Evolutionary conservation across 805 yeast species (phyloP).

Genomic region (Alloascoidea africana): DNA sequence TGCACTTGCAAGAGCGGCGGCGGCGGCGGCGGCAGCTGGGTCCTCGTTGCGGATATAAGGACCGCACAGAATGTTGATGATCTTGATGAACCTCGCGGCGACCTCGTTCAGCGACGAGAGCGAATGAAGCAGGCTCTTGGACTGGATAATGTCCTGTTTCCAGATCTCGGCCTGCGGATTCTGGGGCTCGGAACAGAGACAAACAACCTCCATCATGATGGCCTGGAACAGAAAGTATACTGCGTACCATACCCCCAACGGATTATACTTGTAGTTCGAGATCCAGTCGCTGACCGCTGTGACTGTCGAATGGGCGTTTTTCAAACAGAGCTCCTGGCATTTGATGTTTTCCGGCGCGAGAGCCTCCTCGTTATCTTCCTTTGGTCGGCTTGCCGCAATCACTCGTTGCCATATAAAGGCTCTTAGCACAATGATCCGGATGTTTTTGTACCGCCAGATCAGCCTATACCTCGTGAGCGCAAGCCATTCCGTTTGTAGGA

Average conservation of each 20-base stretch:
- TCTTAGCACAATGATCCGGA: constrained; percentile 38
- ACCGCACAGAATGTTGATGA: constrained; percentile 27
- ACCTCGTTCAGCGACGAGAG: constrained; percentile 27
- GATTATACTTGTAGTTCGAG: constrained; percentile 15
- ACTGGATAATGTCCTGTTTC: constrained; percentile 26
- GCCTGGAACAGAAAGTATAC: constrained; percentile 52
- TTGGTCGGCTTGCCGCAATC: constrained; percentile 13
- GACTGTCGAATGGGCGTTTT: constrained; percentile 37
- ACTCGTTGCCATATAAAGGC: constrained; percentile 42
- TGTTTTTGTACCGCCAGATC: constrained; percentile 42
- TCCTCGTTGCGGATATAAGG: constrained; percentile 14
- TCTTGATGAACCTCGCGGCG: constrained; percentile 28
- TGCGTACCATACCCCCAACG: constrained; percentile 46
- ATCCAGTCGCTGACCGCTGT: constrained; percentile 23
- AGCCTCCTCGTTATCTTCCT: constrained; percentile 7
- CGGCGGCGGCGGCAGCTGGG: not conserved
- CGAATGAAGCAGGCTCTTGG: constrained; percentile 22
- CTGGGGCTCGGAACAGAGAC: constrained; percentile 33
- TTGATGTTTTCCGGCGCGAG: constrained; percentile 26
- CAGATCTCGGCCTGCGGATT: constrained; percentile 29
- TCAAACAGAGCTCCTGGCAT: constrained; percentile 34
- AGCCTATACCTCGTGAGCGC: constrained; percentile 35
- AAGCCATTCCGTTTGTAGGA: constrained; percentile 31
- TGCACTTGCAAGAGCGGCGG: no score
- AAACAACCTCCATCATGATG: constrained; percentile 38